These are phyloP conservation scores for Spiraea crenata DNA, from an alignment of 331 rosid species.

Conservation along the genomic window DNA sequence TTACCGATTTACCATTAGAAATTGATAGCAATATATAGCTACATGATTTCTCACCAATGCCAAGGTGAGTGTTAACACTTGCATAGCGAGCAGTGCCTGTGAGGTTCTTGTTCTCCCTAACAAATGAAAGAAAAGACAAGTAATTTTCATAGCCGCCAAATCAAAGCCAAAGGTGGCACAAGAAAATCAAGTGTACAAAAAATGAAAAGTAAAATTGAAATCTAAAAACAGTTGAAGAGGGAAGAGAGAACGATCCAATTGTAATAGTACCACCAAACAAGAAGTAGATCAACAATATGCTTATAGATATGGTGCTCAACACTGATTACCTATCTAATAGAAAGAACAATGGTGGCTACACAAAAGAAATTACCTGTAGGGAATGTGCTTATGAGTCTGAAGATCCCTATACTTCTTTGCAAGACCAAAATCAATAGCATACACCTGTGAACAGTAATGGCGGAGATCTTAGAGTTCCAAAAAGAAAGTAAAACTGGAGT, in stretches of 20 bases:
- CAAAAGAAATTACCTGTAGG: slow-evolving; percentile 65
- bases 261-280: not conserved
- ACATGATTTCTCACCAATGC: slow-evolving; percentile 75
- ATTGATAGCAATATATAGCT: slow-evolving; percentile 15
- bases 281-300: not conserved
- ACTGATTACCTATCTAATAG: not conserved
- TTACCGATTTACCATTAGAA: not conserved
- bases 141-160: not conserved
- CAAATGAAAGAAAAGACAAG: slow-evolving; percentile 12
- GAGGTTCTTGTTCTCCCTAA: slow-evolving; percentile 96
- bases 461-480: not conserved
- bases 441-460: slow-evolving; percentile 58
- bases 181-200: not conserved
- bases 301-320: not conserved
- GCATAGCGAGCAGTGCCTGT: slow-evolving; percentile 99
- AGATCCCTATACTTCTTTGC: slow-evolving; percentile 96
- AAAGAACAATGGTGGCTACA: not conserved
- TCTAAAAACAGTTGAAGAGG: not conserved
- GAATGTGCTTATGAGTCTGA: slow-evolving; percentile 96
- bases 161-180: not conserved
- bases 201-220: not conserved
- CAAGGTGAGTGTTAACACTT: slow-evolving; percentile 97
- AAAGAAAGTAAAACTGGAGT: not conserved
- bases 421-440: slow-evolving; percentile 90
- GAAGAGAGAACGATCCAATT: not conserved